A percentile compares a stretch with the other conserved stretches of the same genome.
Evolutionary conservation across 176 grass and related monocot genomes (phyloP).

Genomic region (Paspalum vaginatum): DNA sequence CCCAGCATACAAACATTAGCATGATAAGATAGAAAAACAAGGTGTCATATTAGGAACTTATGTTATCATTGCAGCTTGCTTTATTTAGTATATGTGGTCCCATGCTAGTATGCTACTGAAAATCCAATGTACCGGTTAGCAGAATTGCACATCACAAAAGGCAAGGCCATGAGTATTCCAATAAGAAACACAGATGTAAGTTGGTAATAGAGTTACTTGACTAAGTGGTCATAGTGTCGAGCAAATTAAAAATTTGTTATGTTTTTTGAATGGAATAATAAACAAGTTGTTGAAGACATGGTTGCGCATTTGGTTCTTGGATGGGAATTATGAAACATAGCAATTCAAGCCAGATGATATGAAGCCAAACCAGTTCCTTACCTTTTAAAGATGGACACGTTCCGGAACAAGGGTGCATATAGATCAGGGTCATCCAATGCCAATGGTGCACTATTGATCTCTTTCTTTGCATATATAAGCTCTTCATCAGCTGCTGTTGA

Average conservation of each 20-base stretch:
- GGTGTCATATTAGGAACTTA: not conserved
- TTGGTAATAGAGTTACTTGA: not conserved
- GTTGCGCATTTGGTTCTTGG: not conserved
- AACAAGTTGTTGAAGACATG: not conserved
- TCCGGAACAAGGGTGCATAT: constrained; percentile 65
- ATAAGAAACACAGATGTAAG: not conserved
- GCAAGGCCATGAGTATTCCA: constrained; percentile 5
- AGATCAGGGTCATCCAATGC: constrained; percentile 60
- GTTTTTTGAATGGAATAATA: not conserved
- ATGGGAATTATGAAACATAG: not conserved
- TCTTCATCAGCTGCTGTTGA: constrained; percentile 68
- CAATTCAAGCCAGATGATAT: constrained; percentile 17
- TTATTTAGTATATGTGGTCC: not conserved
- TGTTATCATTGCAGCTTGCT: not conserved
- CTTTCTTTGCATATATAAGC: constrained; percentile 77
- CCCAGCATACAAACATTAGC: constrained; percentile 7
- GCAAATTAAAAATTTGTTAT: not conserved
- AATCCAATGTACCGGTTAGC: not conserved
- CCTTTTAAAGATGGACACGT: constrained; percentile 77
- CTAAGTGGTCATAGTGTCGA: not conserved
- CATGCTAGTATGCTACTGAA: not conserved
- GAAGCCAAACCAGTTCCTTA: constrained; percentile 27
- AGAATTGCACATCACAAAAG: not conserved
- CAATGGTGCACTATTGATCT: constrained; percentile 54
- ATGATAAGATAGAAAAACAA: not conserved